Conservation (phyloP, 2,329 filamentous ascomycete species). For the Diaporthe amygdali region DNA sequence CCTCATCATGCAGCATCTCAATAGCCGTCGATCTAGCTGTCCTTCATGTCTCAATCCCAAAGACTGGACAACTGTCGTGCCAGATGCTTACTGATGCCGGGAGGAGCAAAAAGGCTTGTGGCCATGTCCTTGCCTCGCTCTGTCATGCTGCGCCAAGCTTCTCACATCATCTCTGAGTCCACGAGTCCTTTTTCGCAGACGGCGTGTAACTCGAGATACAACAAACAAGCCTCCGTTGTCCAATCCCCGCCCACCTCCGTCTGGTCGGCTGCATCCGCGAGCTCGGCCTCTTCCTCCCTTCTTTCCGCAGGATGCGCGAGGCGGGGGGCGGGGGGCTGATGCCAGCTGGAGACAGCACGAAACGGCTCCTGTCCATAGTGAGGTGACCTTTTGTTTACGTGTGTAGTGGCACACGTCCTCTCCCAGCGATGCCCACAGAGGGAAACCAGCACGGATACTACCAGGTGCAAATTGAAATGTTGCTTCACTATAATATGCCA, state of each 20-base stretch:
- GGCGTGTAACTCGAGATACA: not conserved
- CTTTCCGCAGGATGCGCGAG: not conserved
- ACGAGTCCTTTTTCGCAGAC: not conserved
- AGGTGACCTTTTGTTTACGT: not conserved
- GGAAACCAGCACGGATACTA: not conserved
- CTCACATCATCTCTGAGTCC: not conserved
- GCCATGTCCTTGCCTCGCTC: not conserved
- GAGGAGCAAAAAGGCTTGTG: not conserved
- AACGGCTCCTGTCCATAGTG: not conserved
- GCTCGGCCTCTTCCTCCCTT: not conserved
- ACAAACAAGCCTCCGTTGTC: not conserved
- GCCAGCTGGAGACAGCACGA: not conserved
- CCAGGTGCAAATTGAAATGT: not conserved
- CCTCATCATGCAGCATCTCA: conserved; percentile 9
- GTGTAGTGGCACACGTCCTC: not conserved
- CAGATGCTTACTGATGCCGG: not conserved
- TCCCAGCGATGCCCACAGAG: not conserved
- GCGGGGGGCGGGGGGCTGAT: not conserved
- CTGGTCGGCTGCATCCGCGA: conserved; percentile 7
- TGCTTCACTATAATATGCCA: not conserved
- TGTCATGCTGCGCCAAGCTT: not conserved
- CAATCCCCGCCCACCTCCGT: not conserved
- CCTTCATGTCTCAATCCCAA: conserved; percentile 2
- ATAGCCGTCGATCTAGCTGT: conserved; percentile 3
- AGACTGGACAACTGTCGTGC: not conserved